These are phyloP conservation scores for Colletotrichum sp. DNA, from an alignment of 2,329 filamentous ascomycete genomes.

Conservation along the genomic window DNA sequence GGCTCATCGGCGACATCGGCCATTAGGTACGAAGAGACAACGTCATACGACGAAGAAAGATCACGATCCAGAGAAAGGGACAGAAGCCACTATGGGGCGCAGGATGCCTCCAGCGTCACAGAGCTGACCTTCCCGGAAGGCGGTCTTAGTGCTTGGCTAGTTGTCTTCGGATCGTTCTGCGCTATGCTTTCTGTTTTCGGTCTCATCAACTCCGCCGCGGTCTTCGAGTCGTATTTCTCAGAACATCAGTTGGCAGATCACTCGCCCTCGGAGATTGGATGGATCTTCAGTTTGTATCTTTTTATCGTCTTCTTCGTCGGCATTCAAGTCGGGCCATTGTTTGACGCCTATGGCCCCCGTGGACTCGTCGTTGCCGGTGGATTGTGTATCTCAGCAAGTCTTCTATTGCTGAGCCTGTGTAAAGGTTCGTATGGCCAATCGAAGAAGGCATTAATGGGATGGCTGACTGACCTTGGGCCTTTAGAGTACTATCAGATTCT, in stretches of 20 bases:
- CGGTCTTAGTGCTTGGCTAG: slow-evolving; percentile 73
- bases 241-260: slow-evolving; percentile 74
- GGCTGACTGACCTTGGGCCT: background rate
- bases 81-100: background rate
- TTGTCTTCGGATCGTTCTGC: slow-evolving; percentile 78
- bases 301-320: slow-evolving; percentile 85
- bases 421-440: slow-evolving; percentile 41
- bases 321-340: slow-evolving; percentile 81
- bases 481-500: slow-evolving; percentile 80
- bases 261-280: slow-evolving; percentile 73
- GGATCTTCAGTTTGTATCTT: slow-evolving; percentile 84
- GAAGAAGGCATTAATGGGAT: background rate
- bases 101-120: background rate
- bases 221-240: slow-evolving; percentile 79
- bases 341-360: slow-evolving; percentile 76
- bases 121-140: slow-evolving; percentile 64
- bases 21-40: background rate
- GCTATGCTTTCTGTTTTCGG: slow-evolving; percentile 74
- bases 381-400: slow-evolving; percentile 62
- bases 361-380: slow-evolving; percentile 70
- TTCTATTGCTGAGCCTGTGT: slow-evolving; percentile 74
- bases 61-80: background rate
- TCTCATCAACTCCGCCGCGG: slow-evolving; percentile 76
- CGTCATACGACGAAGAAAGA: background rate
- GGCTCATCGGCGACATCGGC: background rate